Base-by-base conservation (phyloP, 2,329 filamentous ascomycete genomes). In the Talaromyces verruculosus region DNA sequence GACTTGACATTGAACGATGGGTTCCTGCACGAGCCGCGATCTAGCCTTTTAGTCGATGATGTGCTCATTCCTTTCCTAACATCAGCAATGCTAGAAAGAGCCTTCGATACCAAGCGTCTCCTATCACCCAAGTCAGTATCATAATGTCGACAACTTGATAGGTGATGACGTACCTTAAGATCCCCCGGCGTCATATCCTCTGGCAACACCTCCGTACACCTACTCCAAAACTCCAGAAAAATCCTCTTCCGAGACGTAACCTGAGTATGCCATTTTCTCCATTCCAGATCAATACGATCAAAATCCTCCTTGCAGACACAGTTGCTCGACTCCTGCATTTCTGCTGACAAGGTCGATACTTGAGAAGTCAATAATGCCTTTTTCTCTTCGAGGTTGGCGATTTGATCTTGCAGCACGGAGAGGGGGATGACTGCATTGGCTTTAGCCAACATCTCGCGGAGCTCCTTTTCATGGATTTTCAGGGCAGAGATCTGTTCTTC, bases 401-500 rank as follows among this genome's bases (percentile, higher is more conserved):
- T 79, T 6, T 74, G 73, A 17, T 76, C 67, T 8, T 80, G 77
- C 19, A 89, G 80, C 41, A 86, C 82, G 0, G 79, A 73, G 1
- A 84, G 81, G 17, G 85, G 83, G 17, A 87, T 80, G 11, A 80
- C 80, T 11, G 80, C 77, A 51, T 78, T 78, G 10, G 87, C 77
- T 1, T 79, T 74, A 5, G 79, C 75, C 47, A 86, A 78, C 3
- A 81, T 76, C 25, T 75, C 71, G 67, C 83, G 84, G n/a, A 84
- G 77, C 10, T 77, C 76, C 67, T 85, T 84, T 70, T 86, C 80
- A 17, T 79, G 77, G 7, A 74, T 70, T 67, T 81, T 82, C 19
- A 86, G 75, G 1, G 71, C 70, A 2, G 78, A 72, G 41, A 85
- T 80, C 19, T 80, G 73, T 4, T 79, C 75, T 62, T 81, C 80